Conservation (phyloP, 73 alveolate species). For the Uronychia binucleata region DNA sequence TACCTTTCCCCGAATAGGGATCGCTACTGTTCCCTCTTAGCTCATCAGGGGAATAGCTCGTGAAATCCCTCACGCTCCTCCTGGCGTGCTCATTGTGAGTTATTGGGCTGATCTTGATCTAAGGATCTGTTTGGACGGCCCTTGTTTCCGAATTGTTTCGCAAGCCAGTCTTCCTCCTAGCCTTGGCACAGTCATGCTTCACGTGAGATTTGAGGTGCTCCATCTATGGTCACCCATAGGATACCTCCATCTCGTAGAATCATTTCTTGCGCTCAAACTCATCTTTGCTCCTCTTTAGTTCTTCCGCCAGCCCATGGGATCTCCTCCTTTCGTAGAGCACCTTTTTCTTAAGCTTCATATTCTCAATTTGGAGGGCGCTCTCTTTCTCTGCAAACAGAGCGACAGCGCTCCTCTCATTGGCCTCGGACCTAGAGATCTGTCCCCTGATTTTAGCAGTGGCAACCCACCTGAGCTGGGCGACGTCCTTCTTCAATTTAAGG, state of each 20-base stretch:
- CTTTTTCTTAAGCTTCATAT: neutral
- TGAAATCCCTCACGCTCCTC: neutral
- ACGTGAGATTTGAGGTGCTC: neutral
- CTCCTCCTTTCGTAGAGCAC: neutral
- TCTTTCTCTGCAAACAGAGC: neutral
- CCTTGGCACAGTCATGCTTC: too few relatives aligned
- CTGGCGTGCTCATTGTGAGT: too few relatives aligned
- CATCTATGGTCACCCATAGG: neutral
- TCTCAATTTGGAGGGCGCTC: neutral
- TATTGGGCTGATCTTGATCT: too few relatives aligned
- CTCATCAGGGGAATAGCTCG: neutral
- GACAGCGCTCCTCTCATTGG: neutral
- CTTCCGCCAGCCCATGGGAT: neutral
- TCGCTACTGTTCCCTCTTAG: too few relatives aligned
- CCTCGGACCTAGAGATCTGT: neutral
- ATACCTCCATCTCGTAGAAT: neutral
- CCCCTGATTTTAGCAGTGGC: neutral
- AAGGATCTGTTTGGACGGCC: too few relatives aligned
- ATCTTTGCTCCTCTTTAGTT: neutral
- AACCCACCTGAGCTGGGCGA: neutral
- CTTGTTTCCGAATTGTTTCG: too few relatives aligned
- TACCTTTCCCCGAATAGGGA: neutral
- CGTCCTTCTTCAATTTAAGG: neutral
- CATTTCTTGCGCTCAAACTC: neutral
- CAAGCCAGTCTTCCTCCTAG: too few relatives aligned